These are phyloP conservation scores for Fonsecaea nubica DNA, from an alignment of 2,329 filamentous ascomycete species.

Conservation along the genomic window DNA sequence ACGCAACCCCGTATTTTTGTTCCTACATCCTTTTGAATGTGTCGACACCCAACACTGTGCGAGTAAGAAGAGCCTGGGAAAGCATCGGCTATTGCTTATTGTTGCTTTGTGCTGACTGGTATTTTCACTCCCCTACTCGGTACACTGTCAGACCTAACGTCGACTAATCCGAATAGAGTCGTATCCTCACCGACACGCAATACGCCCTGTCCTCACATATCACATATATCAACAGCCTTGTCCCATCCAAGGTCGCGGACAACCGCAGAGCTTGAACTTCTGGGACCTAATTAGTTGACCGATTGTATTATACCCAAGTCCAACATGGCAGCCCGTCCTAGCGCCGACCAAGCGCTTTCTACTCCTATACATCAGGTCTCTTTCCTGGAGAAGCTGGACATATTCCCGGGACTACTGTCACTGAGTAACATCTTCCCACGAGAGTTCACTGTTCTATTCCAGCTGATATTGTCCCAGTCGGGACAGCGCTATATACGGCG, in stretches of 20 bases:
- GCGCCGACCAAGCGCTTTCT: conserved; percentile 8
- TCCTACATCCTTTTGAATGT: background rate
- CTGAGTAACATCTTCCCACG: conserved; percentile 15
- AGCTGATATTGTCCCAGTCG: conserved; percentile 14
- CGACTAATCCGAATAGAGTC: background rate
- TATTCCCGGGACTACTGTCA: conserved; percentile 30
- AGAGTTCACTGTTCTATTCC: background rate
- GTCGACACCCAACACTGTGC: background rate
- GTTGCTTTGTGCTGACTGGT: background rate
- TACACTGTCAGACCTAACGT: background rate
- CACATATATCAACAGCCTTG: conserved; percentile 1
- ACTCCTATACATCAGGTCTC: conserved; percentile 25
- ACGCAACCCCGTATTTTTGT: background rate
- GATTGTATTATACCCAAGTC: background rate
- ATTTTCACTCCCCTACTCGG: background rate
- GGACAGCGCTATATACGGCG: conserved; percentile 35
- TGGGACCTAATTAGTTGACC: too few relatives aligned
- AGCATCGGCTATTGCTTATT: background rate
- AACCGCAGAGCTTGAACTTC: background rate
- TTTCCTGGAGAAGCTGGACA: conserved; percentile 33
- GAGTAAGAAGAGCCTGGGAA: too few relatives aligned
- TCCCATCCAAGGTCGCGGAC: background rate
- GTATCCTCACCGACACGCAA: background rate
- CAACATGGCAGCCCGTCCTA: conserved; percentile 26
- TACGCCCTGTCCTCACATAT: background rate